phyloP scores from a whole-genome alignment of 2,329 filamentous ascomycete genomes.

The Beauveria sp. region DNA sequence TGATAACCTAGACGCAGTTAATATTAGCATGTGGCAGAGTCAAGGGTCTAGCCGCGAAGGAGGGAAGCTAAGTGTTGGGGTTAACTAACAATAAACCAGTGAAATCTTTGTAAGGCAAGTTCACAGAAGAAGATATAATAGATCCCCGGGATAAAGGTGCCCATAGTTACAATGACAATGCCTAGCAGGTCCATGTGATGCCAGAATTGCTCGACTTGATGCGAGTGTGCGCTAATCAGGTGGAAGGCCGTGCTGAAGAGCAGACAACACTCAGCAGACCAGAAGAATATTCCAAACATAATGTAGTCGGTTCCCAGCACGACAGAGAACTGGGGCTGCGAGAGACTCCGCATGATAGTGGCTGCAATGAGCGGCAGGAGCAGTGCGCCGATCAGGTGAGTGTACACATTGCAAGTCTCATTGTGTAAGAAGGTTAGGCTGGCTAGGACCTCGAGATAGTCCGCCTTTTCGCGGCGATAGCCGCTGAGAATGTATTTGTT shows the following conservation, averaged over 20 bases:
- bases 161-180: slow-evolving; percentile 15
- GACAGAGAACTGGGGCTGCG: slow-evolving; percentile 2
- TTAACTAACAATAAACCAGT: slow-evolving; percentile 15
- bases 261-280: slow-evolving; percentile 13
- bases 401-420: slow-evolving; percentile 12
- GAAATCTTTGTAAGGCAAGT: slow-evolving; percentile 13
- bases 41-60: not conserved
- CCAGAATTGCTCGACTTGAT: slow-evolving; percentile 15
- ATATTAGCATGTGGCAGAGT: not conserved
- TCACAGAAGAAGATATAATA: slow-evolving; percentile 16
- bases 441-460: slow-evolving; percentile 8
- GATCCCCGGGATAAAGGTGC: slow-evolving; percentile 15
- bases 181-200: slow-evolving; percentile 16
- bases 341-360: not conserved
- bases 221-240: slow-evolving; percentile 13
- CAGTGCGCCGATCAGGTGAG: slow-evolving; percentile 9
- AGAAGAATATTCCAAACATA: slow-evolving; percentile 15
- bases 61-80: not conserved
- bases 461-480: slow-evolving; percentile 1
- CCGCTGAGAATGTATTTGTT: slow-evolving; percentile 11
- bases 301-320: not conserved
- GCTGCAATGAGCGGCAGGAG: slow-evolving; percentile 3
- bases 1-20: slow-evolving; percentile 4
- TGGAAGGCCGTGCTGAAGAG: slow-evolving; percentile 15
- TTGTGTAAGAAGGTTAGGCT: slow-evolving; percentile 11